Percentiles rank a stretch among this genome's conserved stretches.
These are phyloP conservation scores for Cladosporium sp. DNA, from an alignment of 2,329 filamentous ascomycete species.

Conservation along the genomic window DNA sequence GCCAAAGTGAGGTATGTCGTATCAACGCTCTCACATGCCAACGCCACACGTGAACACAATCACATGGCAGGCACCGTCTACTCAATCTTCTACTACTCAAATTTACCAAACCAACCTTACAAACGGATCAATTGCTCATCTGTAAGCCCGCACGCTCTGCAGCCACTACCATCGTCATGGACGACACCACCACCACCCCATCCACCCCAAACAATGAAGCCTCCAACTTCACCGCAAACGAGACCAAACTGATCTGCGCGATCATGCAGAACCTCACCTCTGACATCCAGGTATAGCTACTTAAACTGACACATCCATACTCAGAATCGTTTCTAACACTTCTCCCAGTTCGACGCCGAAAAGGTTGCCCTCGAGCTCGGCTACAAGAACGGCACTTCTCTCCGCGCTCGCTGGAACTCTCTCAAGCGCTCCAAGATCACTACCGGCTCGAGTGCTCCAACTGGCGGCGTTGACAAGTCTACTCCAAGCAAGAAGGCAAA, in stretches of 20 bases:
- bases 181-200: not conserved
- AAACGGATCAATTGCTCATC: not conserved
- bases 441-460: not conserved
- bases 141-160: no score
- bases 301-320: not conserved
- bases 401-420: slow-evolving; percentile 22
- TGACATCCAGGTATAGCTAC: slow-evolving; percentile 19
- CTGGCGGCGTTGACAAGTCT: slow-evolving; percentile 10
- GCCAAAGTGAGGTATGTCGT: not conserved
- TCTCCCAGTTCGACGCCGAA: slow-evolving; percentile 22
- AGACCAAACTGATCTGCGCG: slow-evolving; percentile 23
- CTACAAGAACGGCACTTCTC: slow-evolving; percentile 24
- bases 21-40: not conserved
- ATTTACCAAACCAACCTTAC: not conserved
- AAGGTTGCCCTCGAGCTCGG: slow-evolving; percentile 21
- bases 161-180: not conserved
- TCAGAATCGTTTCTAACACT: not conserved
- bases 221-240: slow-evolving; percentile 19
- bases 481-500: slow-evolving; percentile 20
- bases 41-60: not conserved
- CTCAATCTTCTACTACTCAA: not conserved
- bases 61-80: not conserved
- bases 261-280: slow-evolving; percentile 24
- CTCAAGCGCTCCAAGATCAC: slow-evolving; percentile 25
- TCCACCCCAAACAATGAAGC: not conserved